Evolutionary conservation across 2,329 filamentous ascomycete species (phyloP), one percentile per base, ranked within the genome.

Genomic region (Pseudogymnoascus sp.): DNA sequence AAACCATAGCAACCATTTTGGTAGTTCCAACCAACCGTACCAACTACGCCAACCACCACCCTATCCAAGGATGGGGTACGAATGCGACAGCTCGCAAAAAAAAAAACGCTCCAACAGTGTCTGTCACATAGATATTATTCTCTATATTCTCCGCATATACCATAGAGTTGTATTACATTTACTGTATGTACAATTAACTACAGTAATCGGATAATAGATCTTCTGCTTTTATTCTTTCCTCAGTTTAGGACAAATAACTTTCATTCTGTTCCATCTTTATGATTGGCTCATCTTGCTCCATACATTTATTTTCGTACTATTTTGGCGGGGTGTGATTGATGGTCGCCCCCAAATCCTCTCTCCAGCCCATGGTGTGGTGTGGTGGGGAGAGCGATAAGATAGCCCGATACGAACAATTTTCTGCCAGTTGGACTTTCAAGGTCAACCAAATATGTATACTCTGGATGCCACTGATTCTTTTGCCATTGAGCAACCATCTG

Each of bases 391-490:
- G 47, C 31, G 47, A 54, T 54, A 54, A 54, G 47, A 54, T 54
- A 54, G 47, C 26, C 47, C 13, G 47, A 54, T 54, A 54, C 47
- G 29, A 54, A 35, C 47, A 54, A 33, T 54, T 54, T 35, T 54
- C n/a, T 54, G 47, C 47, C 47, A 54, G 29, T 35, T 54, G 13
- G 47, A 33, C 9, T 17, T 54, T 54, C 29, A 35, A 54, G 47
- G 26, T 33, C 47, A 54, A 21, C 37, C 13, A 50, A 70, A 68
- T 61, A 73, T 73, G 71, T 73, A 71, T 57, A 64, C 63, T 15
- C 65, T 73, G 13, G 65, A 65, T 54, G 61, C 59, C 11, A 63
- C 65, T 5, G 61, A 66, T 37, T 62, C 66, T 17, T 70, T 69
- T 60, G 59, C 67, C 10, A 63, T 74, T 59, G 50, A 66, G n/a